Conservation (phyloP, 805 yeast species). For the Kazachstania kunashirensis region DNA sequence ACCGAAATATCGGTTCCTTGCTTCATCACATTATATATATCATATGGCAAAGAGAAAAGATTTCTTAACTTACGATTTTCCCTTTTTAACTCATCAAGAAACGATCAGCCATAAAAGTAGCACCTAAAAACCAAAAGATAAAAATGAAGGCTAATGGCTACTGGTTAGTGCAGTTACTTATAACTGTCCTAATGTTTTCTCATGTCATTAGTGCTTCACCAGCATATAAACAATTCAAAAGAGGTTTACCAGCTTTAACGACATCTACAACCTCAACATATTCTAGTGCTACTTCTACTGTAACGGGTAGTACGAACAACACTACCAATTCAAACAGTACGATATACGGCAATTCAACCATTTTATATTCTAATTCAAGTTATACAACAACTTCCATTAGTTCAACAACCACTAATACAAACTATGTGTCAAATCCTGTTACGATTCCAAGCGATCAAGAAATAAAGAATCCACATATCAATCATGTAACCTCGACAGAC, state of each 20-base stretch:
- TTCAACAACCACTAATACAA: background rate
- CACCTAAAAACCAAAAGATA: no score
- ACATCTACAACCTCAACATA: background rate
- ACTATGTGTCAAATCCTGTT: constrained; percentile 2
- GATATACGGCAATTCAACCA: background rate
- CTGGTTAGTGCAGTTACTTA: no score
- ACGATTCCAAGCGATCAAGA: constrained; percentile 2
- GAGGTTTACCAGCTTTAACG: constrained; percentile 1
- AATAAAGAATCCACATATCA: constrained; percentile 3
- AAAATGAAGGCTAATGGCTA: no score
- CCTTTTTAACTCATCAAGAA: no score
- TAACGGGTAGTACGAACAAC: background rate
- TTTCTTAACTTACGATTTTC: no score
- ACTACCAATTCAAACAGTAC: background rate
- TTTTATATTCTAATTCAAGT: background rate
- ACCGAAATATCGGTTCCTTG: no score
- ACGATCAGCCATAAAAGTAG: no score
- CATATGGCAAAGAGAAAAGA: no score
- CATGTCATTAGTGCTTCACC: background rate
- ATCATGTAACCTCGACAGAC: constrained; percentile 29
- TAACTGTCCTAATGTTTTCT: no score
- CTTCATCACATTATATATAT: no score
- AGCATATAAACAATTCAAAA: background rate
- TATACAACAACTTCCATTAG: background rate
- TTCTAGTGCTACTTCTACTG: background rate